These are phyloP conservation scores for Escovopsis sp. DNA, from an alignment of 2,329 filamentous ascomycete genomes.

Conservation along the genomic window DNA sequence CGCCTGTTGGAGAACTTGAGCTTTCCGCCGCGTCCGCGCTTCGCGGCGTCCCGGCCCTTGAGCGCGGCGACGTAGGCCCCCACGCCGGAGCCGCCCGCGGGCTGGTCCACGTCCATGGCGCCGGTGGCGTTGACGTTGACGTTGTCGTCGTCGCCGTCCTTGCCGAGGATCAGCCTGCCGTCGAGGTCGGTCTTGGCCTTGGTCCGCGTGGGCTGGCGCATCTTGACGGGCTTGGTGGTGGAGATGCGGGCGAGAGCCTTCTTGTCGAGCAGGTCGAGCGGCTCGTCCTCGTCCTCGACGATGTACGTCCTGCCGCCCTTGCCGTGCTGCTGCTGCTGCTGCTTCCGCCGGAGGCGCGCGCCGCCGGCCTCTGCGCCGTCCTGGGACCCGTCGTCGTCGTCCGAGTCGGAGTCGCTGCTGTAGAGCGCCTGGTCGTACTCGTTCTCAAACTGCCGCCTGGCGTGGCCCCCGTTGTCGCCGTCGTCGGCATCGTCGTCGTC, in stretches of 20 bases:
- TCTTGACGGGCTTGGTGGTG: constrained; percentile 64
- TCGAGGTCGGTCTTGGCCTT: constrained; percentile 61
- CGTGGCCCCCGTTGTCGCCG: constrained; percentile 32
- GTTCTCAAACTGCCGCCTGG: constrained; percentile 59
- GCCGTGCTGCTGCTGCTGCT: constrained; percentile 15
- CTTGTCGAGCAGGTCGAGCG: constrained; percentile 82
- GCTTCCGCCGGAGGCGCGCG: constrained; percentile 27
- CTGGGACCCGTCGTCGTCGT: constrained; percentile 45
- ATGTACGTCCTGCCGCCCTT: constrained; percentile 68
- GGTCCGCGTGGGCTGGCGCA: constrained; percentile 38
- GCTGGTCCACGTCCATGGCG: constrained; percentile 53
- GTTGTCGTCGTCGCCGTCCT: constrained; percentile 34
- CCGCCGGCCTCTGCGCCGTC: constrained; percentile 35
- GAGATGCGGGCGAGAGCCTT: constrained; percentile 86
- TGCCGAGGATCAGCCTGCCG: constrained; percentile 65
- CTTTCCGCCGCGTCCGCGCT: constrained; percentile 50
- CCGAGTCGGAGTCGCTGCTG: constrained; percentile 50
- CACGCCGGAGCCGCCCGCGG: constrained; percentile 39
- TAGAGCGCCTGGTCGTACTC: constrained; percentile 96
- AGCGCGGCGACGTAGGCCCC: constrained; percentile 57
- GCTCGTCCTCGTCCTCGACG: constrained; percentile 86
- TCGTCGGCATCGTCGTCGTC: constrained; percentile 19
- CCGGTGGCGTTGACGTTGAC: constrained; percentile 17
- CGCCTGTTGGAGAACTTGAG: constrained; percentile 57
- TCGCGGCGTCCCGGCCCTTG: constrained; percentile 50